Conservation (phyloP, 2,329 filamentous ascomycete species). For the Geoglossum cookeanum region DNA sequence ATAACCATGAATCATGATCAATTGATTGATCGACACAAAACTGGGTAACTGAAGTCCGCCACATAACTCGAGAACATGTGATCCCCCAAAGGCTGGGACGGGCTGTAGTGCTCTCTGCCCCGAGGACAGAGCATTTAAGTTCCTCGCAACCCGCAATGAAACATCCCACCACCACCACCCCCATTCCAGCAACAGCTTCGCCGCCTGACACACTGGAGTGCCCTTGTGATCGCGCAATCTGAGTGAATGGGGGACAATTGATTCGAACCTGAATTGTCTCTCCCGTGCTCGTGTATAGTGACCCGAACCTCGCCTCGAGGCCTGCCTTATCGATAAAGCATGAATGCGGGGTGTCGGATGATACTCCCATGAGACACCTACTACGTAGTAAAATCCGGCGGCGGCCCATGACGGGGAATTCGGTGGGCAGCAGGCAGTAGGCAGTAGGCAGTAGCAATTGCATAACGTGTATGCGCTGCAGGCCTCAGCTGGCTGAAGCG, state of each 20-base stretch:
- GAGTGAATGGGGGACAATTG: not conserved
- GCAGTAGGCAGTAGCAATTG: not conserved
- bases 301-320: not conserved
- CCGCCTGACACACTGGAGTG: not conserved
- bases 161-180: not conserved
- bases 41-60: not conserved
- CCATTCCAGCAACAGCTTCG: not conserved
- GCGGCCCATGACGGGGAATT: not conserved
- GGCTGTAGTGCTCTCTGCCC: not conserved
- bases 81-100: not conserved
- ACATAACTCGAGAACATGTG: not conserved
- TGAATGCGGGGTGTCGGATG: conserved; percentile 1
- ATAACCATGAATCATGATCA: not conserved
- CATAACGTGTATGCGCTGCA: no score
- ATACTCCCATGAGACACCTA: not conserved
- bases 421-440: not conserved
- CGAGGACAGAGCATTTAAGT: not conserved
- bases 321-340: not conserved
- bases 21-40: not conserved
- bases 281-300: not conserved
- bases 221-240: not conserved
- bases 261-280: not conserved
- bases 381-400: not conserved
- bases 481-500: no score
- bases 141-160: not conserved